Evolutionary conservation across 2,329 filamentous ascomycete species (phyloP), one percentile per base, ranked within the genome.

Genomic region (Botryotinia calthae): DNA sequence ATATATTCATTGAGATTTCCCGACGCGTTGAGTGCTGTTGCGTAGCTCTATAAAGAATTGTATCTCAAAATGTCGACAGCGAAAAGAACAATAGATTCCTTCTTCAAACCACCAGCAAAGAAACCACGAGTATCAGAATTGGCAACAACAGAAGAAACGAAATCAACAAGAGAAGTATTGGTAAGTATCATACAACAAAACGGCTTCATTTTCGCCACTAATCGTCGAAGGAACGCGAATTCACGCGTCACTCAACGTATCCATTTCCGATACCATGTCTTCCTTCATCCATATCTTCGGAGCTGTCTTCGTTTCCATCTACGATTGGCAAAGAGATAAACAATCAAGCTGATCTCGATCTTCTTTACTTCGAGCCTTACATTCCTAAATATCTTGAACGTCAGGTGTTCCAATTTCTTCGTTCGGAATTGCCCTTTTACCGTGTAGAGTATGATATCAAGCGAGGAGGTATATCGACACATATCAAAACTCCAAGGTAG

Each of bases 301-400:
- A 84, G 63, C 73, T 88, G 3, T 74, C 79, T 0, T 84, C 83
- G 6, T 77, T 86, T 2, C 89, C 90, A 9, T 85, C 86, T 1
- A 82, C 85, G 31, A 84, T 87, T 74, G 87, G 86, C 1, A 85
- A 82, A 63, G 77, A 80, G 4, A 90, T 94, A 76, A 88, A 89
- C 76, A 85, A 93, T 78, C 89, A 92, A 77, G 87, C 88, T 0
- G 87, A 94, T 75, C 85, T 95, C 0, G 91, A 95, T 79, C 84
- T 95, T 0, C 82, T 95, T 14, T 93, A 93, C 81, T 95, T 91
- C 79, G 86, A 93, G 77, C 92, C 92, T 0, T 95, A 92, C 75
- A 85, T 95, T 6, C 87, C 90, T 0, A 82, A 84, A 2, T 81
- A 85, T 20, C 84, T 88, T 18, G 84, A 88, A 31, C 84, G 85